Percentiles rank a stretch among this genome's conserved stretches.
phyloP scores from a whole-genome alignment of 2,329 filamentous ascomycete species.

The Fusarium algeriense region DNA sequence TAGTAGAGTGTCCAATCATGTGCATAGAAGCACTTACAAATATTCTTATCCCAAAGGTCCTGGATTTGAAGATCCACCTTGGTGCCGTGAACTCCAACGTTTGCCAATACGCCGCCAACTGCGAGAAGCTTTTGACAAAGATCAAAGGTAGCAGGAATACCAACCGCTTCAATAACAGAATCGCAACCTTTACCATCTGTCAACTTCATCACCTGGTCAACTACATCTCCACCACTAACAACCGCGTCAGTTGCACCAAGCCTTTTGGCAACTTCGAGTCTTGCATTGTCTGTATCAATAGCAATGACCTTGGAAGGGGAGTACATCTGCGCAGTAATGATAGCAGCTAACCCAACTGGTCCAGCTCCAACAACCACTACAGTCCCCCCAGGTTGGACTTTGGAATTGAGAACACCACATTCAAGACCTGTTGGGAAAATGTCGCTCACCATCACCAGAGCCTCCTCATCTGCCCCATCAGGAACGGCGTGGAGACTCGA shows the following conservation, averaged over 20 bases:
- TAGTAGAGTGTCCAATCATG: no score
- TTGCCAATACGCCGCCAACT: constrained; percentile 66
- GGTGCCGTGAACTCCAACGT: constrained; percentile 69
- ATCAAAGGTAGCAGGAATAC: constrained; percentile 64
- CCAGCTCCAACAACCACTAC: constrained; percentile 68
- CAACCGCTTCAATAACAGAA: constrained; percentile 69
- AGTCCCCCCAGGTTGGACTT: constrained; percentile 63
- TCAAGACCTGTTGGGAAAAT: constrained; percentile 69
- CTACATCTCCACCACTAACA: constrained; percentile 53
- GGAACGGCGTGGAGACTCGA: constrained; percentile 62
- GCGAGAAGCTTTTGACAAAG: constrained; percentile 66
- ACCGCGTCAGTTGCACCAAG: constrained; percentile 63
- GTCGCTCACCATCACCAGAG: constrained; percentile 65
- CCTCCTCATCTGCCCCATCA: constrained; percentile 54
- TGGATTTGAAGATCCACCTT: constrained; percentile 65
- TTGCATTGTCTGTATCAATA: constrained; percentile 62
- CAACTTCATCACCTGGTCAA: constrained; percentile 55
- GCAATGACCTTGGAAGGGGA: constrained; percentile 64
- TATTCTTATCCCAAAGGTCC: constrained; percentile 66
- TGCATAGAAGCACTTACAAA: constrained; percentile 54
- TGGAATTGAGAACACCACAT: constrained; percentile 64
- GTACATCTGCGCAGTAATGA: constrained; percentile 68
- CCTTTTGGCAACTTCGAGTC: constrained; percentile 60
- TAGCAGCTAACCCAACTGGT: constrained; percentile 66
- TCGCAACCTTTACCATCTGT: constrained; percentile 67